phyloP scores from a whole-genome alignment of 2,329 filamentous ascomycete genomes.

The Cladosporium sp. region DNA sequence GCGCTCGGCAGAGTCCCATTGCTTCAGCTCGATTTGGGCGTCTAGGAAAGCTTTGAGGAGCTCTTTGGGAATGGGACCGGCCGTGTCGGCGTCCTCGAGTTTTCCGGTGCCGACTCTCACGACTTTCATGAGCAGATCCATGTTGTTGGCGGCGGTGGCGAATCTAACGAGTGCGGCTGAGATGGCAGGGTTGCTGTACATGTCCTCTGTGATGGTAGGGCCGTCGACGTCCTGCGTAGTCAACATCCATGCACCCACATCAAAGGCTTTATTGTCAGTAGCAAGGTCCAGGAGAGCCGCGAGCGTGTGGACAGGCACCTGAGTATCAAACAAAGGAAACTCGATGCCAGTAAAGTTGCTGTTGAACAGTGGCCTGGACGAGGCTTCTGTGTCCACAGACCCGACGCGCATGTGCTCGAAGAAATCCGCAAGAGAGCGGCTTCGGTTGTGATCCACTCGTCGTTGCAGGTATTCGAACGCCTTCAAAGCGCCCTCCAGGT shows the following conservation, averaged over 20 bases:
- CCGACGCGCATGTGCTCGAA: conserved; percentile 25
- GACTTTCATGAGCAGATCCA: conserved; percentile 26
- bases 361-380: conserved; percentile 18
- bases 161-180: conserved; percentile 50
- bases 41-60: conserved; percentile 36
- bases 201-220: conserved; percentile 41
- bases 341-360: conserved; percentile 33
- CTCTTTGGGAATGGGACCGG: conserved; percentile 13
- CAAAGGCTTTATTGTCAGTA: conserved; percentile 40
- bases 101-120: conserved; percentile 1
- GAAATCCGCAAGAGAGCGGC: conserved; percentile 36
- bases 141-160: conserved; percentile 45
- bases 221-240: conserved; percentile 48
- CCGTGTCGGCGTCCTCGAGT: not conserved
- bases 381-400: conserved; percentile 17
- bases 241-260: conserved; percentile 49
- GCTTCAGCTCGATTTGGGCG: conserved; percentile 35
- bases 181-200: conserved; percentile 44
- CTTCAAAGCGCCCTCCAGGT: conserved; percentile 33
- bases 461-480: conserved; percentile 34
- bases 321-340: conserved; percentile 39
- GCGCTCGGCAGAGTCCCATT: conserved; percentile 36
- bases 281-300: conserved; percentile 37
- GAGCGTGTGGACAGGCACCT: conserved; percentile 43
- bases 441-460: conserved; percentile 40